Percentiles rank a stretch among this genome's conserved stretches.
Conservation (phyloP, 805 yeast genomes). For the Candida maris region DNA sequence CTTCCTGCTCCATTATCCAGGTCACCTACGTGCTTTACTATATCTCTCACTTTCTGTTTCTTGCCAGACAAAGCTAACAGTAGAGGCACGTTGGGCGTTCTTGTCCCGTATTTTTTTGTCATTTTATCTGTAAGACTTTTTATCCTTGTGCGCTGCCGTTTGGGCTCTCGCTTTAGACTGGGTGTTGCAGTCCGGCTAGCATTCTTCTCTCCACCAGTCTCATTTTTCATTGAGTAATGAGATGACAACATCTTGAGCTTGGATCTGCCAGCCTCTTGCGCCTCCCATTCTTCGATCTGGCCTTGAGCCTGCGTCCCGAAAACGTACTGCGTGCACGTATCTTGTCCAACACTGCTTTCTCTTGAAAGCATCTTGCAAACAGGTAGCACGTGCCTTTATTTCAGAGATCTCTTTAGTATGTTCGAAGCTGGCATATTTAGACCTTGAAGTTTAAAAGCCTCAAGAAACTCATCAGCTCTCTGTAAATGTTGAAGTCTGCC, state of each 20-base stretch:
- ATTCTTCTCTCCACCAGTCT: constrained; percentile 1
- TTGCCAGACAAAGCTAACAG: constrained; percentile 29
- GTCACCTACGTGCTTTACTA: constrained; percentile 20
- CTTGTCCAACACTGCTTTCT: neutral
- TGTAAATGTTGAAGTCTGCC: no score
- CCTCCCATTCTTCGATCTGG: constrained; percentile 20
- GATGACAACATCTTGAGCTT: constrained; percentile 6
- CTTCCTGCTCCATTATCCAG: constrained; percentile 11
- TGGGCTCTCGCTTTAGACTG: neutral
- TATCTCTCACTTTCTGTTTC: constrained; percentile 28
- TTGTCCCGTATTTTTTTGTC: constrained; percentile 18
- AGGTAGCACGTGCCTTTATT: no score
- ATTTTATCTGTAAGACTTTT: constrained; percentile 25
- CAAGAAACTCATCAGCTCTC: no score
- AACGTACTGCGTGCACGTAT: constrained; percentile 3
- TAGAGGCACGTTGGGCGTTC: constrained; percentile 14
- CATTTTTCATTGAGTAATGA: constrained; percentile 7
- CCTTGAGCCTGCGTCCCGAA: constrained; percentile 25
- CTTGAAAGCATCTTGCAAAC: constrained; percentile 1
- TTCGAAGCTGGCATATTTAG: no score
- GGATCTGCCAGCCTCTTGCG: constrained; percentile 8
- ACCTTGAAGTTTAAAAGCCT: no score
- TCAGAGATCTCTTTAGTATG: no score
- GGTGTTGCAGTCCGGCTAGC: neutral
- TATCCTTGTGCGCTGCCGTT: constrained; percentile 5